phyloP scores from a whole-genome alignment of 805 yeast genomes.

The Kregervanrija fluxuum region DNA sequence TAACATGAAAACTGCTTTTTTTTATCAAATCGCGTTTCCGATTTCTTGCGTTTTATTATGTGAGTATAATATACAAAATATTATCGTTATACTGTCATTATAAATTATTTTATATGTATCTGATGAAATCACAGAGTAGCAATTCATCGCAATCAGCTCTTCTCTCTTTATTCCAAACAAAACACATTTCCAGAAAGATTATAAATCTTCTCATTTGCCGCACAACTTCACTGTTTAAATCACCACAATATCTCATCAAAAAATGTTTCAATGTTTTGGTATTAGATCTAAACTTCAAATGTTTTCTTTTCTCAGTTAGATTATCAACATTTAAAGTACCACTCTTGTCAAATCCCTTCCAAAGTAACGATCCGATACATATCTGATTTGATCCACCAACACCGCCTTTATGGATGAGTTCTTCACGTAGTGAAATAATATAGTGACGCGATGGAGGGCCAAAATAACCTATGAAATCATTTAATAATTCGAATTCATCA shows the following conservation, averaged over 20 bases:
- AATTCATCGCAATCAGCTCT: conserved; percentile 12
- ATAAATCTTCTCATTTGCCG: conserved; percentile 14
- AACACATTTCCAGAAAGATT: conserved; percentile 22
- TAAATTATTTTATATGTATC: no score
- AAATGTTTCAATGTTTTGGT: conserved; percentile 12
- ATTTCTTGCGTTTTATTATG: no score
- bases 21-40: no score
- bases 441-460: conserved; percentile 40
- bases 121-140: no score
- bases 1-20: no score
- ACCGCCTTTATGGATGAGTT: conserved; percentile 30
- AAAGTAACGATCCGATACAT: conserved; percentile 25
- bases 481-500: conserved; percentile 42
- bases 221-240: conserved; percentile 2
- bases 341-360: conserved; percentile 28
- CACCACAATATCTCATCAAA: conserved; percentile 6
- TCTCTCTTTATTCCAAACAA: conserved; percentile 30
- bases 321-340: conserved; percentile 21
- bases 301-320: conserved; percentile 11
- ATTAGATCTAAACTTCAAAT: conserved; percentile 17
- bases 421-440: conserved; percentile 33
- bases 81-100: no score
- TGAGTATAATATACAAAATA: no score
- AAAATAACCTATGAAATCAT: conserved; percentile 31
- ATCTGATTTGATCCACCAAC: conserved; percentile 18